A percentile compares a stretch with the other conserved stretches of the same genome.
phyloP scores from a whole-genome alignment of 805 yeast species.

The Yamadazyma scolyti region DNA sequence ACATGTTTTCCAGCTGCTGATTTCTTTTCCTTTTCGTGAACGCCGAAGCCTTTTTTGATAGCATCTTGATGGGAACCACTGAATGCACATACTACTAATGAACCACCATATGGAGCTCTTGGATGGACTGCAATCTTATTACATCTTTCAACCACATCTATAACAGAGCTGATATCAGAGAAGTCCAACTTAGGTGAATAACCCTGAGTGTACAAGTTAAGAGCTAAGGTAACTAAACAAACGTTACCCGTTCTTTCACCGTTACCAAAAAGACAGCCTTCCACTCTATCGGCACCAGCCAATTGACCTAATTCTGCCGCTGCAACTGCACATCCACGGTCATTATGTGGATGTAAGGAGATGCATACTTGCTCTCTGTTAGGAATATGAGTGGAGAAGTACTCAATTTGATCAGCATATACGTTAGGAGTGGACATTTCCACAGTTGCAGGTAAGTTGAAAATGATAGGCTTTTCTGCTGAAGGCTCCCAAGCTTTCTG shows the following conservation, averaged over 20 bases:
- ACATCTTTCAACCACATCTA: conserved; percentile 73
- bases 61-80: conserved; percentile 89
- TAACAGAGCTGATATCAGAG: conserved; percentile 59
- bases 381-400: conserved; percentile 55
- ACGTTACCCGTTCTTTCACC: conserved; percentile 90
- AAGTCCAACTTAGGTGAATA: conserved; percentile 68
- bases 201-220: conserved; percentile 79
- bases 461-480: conserved; percentile 62
- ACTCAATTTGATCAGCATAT: conserved; percentile 83
- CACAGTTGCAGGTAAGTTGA: conserved; percentile 82
- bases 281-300: conserved; percentile 88
- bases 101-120: conserved; percentile 82
- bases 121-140: conserved; percentile 77
- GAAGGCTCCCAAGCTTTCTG: conserved; percentile 72
- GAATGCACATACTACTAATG: conserved; percentile 78
- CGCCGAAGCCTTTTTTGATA: conserved; percentile 73
- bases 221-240: conserved; percentile 72
- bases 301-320: conserved; percentile 78
- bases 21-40: conserved; percentile 37
- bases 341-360: conserved; percentile 80
- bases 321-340: conserved; percentile 87
- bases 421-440: conserved; percentile 80
- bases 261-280: conserved; percentile 81
- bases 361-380: conserved; percentile 70
- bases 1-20: conserved; percentile 28